Conservation (phyloP, 148 eudicot species). For the Dysphania ambrosioides region DNA sequence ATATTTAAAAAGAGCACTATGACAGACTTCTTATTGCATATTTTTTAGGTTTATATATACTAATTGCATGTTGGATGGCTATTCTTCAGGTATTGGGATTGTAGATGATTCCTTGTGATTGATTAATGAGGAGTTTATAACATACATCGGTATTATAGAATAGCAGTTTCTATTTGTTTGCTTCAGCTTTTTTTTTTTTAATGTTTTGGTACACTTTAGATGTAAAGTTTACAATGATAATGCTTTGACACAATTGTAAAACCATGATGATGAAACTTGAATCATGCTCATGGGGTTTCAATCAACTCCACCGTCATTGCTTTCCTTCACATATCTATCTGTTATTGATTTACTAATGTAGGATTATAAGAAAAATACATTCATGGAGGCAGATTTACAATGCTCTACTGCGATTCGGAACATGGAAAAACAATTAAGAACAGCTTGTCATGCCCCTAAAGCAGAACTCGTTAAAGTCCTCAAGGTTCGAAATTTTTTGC, state of each 20-base stretch:
- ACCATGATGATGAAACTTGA: background rate
- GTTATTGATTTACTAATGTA: slow-evolving; percentile 32
- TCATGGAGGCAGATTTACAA: slow-evolving; percentile 75
- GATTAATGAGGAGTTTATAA: background rate
- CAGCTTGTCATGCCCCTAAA: slow-evolving; percentile 71
- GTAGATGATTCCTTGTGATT: background rate
- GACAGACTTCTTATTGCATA: background rate
- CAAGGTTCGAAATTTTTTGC: slow-evolving; percentile 41
- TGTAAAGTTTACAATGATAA: background rate
- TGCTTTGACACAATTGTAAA: background rate
- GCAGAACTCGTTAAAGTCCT: slow-evolving; percentile 56
- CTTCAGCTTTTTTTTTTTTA: background rate
- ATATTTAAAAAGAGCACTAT: too few species aligned
- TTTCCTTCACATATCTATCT: background rate
- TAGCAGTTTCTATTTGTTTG: background rate
- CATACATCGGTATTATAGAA: background rate
- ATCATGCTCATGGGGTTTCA: too few species aligned
- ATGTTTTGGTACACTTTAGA: background rate
- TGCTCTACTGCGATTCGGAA: slow-evolving; percentile 66
- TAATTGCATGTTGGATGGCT: background rate
- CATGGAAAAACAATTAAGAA: slow-evolving; percentile 86
- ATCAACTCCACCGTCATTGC: background rate
- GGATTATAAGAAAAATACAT: slow-evolving; percentile 81
- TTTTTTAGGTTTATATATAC: background rate
- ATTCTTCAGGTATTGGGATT: background rate